Evolutionary conservation across 1,284 basidiomycete genomes (phyloP).

Genomic region (Jaminaea rosea): DNA sequence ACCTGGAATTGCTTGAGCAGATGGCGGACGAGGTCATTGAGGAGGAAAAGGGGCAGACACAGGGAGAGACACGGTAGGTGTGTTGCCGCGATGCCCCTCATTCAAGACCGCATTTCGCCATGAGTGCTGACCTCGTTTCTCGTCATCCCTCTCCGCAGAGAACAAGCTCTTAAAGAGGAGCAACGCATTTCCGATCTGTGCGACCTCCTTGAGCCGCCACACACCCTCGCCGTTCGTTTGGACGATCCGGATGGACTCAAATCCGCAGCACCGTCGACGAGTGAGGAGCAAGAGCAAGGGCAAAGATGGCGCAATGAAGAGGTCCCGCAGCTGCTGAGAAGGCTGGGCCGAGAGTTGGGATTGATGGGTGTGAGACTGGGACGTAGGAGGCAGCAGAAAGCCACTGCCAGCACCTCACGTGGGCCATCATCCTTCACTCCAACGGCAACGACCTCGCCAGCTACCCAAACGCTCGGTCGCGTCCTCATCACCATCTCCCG

Average conservation of each 20-base stretch:
- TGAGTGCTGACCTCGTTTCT: neutral
- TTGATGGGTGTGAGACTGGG: neutral
- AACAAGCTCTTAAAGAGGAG: neutral
- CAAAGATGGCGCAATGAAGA: neutral
- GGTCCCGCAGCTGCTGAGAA: neutral
- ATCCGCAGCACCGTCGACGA: too few species aligned
- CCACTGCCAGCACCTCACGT: neutral
- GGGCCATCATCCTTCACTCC: too few species aligned
- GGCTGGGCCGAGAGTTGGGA: neutral
- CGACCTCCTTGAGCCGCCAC: neutral
- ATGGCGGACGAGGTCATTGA: neutral
- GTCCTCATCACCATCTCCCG: neutral
- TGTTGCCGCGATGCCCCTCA: neutral
- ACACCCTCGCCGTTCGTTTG: neutral
- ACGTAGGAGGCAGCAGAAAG: neutral
- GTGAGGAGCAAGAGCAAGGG: too few species aligned
- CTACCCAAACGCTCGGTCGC: neutral
- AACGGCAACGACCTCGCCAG: neutral
- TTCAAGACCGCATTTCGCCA: neutral
- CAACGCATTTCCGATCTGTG: neutral
- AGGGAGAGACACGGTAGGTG: constrained; percentile 1
- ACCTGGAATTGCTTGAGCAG: neutral
- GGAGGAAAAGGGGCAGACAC: neutral
- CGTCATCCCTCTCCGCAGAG: neutral
- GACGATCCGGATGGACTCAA: neutral